Evolutionary conservation across 129 eudicot genomes (phyloP), one percentile per base, ranked within the genome.

Genomic region (Ambrosia trifida): DNA sequence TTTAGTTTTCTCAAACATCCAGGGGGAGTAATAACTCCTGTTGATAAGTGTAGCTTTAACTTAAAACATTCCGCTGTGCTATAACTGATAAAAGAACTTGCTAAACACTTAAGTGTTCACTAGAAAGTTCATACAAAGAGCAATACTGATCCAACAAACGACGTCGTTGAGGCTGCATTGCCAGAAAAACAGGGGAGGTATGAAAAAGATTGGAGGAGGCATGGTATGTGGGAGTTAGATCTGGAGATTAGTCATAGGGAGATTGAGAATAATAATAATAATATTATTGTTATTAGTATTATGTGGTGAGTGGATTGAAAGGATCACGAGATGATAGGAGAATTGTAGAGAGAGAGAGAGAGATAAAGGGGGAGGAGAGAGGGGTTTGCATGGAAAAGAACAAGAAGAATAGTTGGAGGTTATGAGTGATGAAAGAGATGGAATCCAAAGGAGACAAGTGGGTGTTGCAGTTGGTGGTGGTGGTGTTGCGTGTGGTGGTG

Each of bases 401-500:
- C 5, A 73, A 72, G 70, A 40, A 40, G 70, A 17, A 63, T 51
- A 69, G 66, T 83, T 52, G 80, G 76, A 72, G 65, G 24, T 24
- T 41, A 24, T 11, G 50, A 30, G 49, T 61, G 81, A 60, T 49
- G 76, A 68, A n/a, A n/a, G n/a, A 76, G 79, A 66, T 80, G 40
- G 82, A 63, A 78, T 69, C 75, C 76, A 69, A 82, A 64, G 81
- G 53, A 45, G 86, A 88, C 86, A 85, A 69, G 83, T 79, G 82
- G 86, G 68, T 53, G 46, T 2, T 57, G n/a, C n/a, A n/a, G n/a
- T n/a, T n/a, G n/a, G n/a, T n/a, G n/a, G n/a, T n/a, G n/a, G n/a
- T n/a, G n/a, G n/a, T n/a, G n/a, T n/a, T n/a, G n/a, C n/a, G n/a
- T n/a, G n/a, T n/a, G n/a, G n/a, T n/a, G n/a, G n/a, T n/a, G n/a